Conservation (phyloP, 1,139 yeast species). For the Candida buenavistaensis region DNA sequence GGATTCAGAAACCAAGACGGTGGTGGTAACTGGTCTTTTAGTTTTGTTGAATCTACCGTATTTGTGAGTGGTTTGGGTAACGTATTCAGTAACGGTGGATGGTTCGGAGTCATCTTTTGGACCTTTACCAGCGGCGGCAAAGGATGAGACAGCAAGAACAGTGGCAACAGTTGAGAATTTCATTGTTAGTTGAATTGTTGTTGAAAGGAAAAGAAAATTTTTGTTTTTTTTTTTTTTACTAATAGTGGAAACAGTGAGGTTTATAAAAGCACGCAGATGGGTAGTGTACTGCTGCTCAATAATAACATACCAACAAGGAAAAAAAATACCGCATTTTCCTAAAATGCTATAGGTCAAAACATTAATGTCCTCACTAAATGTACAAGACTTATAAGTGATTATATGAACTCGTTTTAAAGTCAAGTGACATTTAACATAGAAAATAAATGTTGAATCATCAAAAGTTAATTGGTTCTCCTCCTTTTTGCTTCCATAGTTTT, state of each 20-base stretch:
- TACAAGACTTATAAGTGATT: too few relatives aligned
- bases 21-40: conserved; percentile 27
- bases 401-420: too few relatives aligned
- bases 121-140: conserved; percentile 11
- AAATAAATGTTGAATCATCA: too few relatives aligned
- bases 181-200: conserved; percentile 6
- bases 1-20: conserved; percentile 22
- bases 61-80: conserved; percentile 14
- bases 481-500: too few relatives aligned
- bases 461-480: too few relatives aligned
- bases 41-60: conserved; percentile 48
- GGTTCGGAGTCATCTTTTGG: conserved; percentile 9
- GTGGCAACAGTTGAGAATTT: conserved; percentile 12
- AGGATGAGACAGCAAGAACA: conserved; percentile 11
- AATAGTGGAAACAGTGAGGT: too few relatives aligned
- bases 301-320: neutral
- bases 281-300: too few relatives aligned
- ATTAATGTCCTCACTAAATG: too few relatives aligned
- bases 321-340: conserved; percentile 1
- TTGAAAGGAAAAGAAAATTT: conserved; percentile 1
- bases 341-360: neutral
- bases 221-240: neutral
- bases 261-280: neutral
- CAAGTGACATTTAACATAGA: too few relatives aligned
- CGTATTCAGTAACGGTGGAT: conserved; percentile 10